Evolutionary conservation across 805 yeast species (phyloP).

Genomic region (Starmera pachycereana): DNA sequence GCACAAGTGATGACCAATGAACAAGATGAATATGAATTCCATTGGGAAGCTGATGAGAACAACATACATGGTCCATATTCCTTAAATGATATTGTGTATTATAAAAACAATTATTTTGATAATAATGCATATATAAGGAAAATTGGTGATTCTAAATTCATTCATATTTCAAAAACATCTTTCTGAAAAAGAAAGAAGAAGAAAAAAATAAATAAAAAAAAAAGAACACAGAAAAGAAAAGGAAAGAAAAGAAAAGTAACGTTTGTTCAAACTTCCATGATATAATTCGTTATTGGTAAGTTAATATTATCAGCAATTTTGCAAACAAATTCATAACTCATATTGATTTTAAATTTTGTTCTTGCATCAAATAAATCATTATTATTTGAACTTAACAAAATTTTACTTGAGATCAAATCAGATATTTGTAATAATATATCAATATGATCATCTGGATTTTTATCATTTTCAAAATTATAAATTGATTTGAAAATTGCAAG

Average conservation of each 20-base stretch:
- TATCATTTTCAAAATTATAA: slow-evolving; percentile 32
- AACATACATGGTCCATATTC: slow-evolving; percentile 41
- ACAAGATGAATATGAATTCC: slow-evolving; percentile 35
- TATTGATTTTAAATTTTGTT: slow-evolving; percentile 71
- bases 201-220: too few relatives aligned
- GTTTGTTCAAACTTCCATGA: slow-evolving; percentile 28
- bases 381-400: slow-evolving; percentile 23
- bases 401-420: slow-evolving; percentile 24
- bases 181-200: too few relatives aligned
- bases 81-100: slow-evolving; percentile 35
- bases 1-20: slow-evolving; percentile 1
- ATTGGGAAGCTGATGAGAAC: slow-evolving; percentile 30
- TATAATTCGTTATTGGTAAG: slow-evolving; percentile 56
- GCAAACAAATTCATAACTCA: slow-evolving; percentile 54
- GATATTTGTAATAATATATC: slow-evolving; percentile 25
- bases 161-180: slow-evolving; percentile 5
- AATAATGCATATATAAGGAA: slow-evolving; percentile 31
- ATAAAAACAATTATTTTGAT: slow-evolving; percentile 40
- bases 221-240: too few relatives aligned
- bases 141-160: slow-evolving; percentile 10
- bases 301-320: slow-evolving; percentile 52
- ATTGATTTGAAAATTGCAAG: slow-evolving; percentile 73
- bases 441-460: slow-evolving; percentile 20
- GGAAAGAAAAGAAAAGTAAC: too few relatives aligned
- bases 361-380: slow-evolving; percentile 53